Conservation (phyloP, 2,329 filamentous ascomycete genomes). For the Meredithiella fracta region DNA sequence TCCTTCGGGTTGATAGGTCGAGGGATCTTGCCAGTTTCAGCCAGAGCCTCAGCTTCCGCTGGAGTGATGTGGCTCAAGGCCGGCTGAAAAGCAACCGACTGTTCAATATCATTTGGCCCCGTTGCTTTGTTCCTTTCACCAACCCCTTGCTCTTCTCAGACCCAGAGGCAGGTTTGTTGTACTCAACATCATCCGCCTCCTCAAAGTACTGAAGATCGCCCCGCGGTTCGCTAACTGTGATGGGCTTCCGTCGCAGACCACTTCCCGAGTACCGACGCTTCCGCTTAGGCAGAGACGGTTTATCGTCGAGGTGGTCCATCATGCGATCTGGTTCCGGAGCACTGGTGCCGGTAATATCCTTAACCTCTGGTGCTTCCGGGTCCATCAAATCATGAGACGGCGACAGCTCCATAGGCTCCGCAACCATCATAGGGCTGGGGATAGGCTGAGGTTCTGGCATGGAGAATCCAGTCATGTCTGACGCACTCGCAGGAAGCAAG, state of each 20-base stretch:
- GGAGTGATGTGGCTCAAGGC: slow-evolving; percentile 13
- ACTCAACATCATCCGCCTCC: slow-evolving; percentile 70
- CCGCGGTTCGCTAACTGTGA: slow-evolving; percentile 51
- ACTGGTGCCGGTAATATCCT: slow-evolving; percentile 46
- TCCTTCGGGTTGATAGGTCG: slow-evolving; percentile 62
- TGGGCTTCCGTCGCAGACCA: slow-evolving; percentile 57
- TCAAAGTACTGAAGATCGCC: slow-evolving; percentile 84
- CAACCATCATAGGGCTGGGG: background rate
- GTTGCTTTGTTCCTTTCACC: background rate
- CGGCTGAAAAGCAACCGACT: background rate
- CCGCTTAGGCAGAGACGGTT: slow-evolving; percentile 25
- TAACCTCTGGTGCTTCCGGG: slow-evolving; percentile 21
- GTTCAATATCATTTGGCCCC: background rate
- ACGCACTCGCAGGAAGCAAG: background rate
- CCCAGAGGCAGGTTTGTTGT: slow-evolving; percentile 34
- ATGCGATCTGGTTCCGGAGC: slow-evolving; percentile 44
- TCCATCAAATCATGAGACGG: slow-evolving; percentile 4
- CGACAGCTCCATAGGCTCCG: background rate
- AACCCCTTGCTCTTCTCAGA: background rate
- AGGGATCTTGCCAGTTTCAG: slow-evolving; percentile 25
- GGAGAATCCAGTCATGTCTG: background rate
- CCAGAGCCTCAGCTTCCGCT: slow-evolving; percentile 11
- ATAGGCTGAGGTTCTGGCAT: slow-evolving; percentile 1
- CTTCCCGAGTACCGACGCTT: slow-evolving; percentile 75
- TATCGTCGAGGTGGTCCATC: slow-evolving; percentile 9